These are phyloP conservation scores for Aspergillus tanneri DNA, from an alignment of 2,329 filamentous ascomycete genomes.

Conservation along the genomic window DNA sequence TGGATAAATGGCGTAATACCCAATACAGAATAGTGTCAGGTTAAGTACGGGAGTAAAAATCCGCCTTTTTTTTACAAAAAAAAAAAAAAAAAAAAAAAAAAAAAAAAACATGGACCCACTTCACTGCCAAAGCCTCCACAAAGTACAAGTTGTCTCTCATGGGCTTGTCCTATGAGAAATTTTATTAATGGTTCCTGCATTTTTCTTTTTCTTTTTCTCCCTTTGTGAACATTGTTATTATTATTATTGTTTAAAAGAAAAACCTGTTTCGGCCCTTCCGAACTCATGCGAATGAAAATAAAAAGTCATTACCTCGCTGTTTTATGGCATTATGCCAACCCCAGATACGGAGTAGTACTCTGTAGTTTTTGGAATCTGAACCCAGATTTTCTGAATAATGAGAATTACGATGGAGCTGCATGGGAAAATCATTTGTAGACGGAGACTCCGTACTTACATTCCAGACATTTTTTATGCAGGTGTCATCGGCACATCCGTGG, in stretches of 20 bases:
- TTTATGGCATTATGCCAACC: no score
- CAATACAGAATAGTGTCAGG: neutral
- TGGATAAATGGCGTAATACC: neutral
- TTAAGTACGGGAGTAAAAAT: neutral
- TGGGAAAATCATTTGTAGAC: no score
- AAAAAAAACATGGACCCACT: conserved; percentile 8
- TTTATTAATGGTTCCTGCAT: conserved; percentile 10
- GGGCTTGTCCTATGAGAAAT: conserved; percentile 10
- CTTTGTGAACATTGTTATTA: neutral
- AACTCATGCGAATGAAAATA: no score
- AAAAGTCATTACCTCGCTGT: no score
- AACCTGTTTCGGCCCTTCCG: no score
- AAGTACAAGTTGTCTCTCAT: conserved; percentile 2
- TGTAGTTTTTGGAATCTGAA: neutral
- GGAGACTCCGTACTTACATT: conserved; percentile 12
- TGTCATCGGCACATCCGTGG: conserved; percentile 28
- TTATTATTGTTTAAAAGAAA: neutral
- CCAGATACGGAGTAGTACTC: neutral
- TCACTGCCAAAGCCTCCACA: conserved; percentile 8
- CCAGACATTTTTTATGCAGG: conserved; percentile 21
- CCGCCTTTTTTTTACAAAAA: neutral
- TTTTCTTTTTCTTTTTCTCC: conserved; percentile 1
- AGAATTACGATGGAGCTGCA: no score
- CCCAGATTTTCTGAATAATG: no score
- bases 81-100: neutral